Evolutionary conservation across 2,329 filamentous ascomycete genomes (phyloP), one percentile per base, ranked within the genome.

Genomic region (Epichloe aotearoae): DNA sequence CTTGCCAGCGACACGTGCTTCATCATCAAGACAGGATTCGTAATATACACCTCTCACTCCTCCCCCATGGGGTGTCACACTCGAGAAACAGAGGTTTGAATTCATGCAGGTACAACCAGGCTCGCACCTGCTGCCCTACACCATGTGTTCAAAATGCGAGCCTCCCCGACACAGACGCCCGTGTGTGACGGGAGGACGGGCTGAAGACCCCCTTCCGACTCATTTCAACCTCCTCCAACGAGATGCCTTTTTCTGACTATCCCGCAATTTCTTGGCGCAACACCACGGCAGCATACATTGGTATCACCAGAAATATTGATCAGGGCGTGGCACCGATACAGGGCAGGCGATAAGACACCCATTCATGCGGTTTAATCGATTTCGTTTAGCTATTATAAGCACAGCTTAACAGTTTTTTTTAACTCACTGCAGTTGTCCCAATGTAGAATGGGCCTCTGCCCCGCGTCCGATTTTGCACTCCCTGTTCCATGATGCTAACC

Each of bases 51-150:
- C 23, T 2, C 15, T 17, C 12, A 17, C 3, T 44, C 11, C 20
- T 12, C 45, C 45, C 45, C 45, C 45, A 26, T 39, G 45, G 45
- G 45, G 45, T 47, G 36, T 39, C 34, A 39, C 45, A 33, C 45
- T 12, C 39, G 36, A 47, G 20, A 26, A 30, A 46, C 34, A 10
- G 8, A 8, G 4, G 6, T 33, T 33, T 6, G n/a, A 41, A 8
- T 26, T 12, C 38, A 49, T 49, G 47, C 41, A 50, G 47, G 47
- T 50, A 50, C 47, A 42, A 44, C n/a, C 15, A 14, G 30, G 47
- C 19, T 44, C 30, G 30, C 23, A 49, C 40, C 40, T 38, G 19
- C 39, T 12, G 33, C 10, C 11, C 47, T 50, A 33, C 7, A 39
- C 41, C 40, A 37, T 45, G 10, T 50, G 33, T 46, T 23, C 38